Evolutionary conservation across 1,284 basidiomycete species (phyloP).

Genomic region (Tilletia indica): DNA sequence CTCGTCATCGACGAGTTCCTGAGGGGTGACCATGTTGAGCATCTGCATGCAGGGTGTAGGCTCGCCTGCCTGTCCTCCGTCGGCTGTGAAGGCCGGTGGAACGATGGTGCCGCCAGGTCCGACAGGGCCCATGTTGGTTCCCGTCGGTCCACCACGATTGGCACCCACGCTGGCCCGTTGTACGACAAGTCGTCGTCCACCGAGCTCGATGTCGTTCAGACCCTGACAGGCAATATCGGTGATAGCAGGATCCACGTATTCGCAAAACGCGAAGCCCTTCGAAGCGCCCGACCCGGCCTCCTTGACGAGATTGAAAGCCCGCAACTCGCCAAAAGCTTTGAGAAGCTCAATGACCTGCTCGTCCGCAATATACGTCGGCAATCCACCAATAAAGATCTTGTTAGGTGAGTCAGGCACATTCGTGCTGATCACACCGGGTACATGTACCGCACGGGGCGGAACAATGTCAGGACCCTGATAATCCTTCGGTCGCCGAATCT

Average conservation of each 20-base stretch:
- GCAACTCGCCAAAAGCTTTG: constrained; percentile 94
- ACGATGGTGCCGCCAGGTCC: constrained; percentile 32
- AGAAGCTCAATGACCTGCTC: constrained; percentile 97
- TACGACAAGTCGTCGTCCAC: constrained; percentile 92
- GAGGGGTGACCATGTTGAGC: constrained; percentile 97
- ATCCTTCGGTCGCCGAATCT: constrained; percentile 94
- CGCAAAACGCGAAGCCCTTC: constrained; percentile 97
- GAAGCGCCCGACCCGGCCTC: constrained; percentile 67
- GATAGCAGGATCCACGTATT: constrained; percentile 83
- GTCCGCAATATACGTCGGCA: constrained; percentile 91
- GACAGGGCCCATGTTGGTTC: constrained; percentile 14
- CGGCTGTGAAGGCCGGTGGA: constrained; percentile 51
- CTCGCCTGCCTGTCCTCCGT: constrained; percentile 60
- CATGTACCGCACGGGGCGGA: constrained; percentile 68
- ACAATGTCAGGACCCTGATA: constrained; percentile 71
- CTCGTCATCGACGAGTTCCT: constrained; percentile 84
- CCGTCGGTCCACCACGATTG: constrained; percentile 58
- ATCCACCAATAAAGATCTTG: constrained; percentile 95
- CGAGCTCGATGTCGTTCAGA: constrained; percentile 94
- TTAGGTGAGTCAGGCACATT: constrained; percentile 95
- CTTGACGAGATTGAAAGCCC: constrained; percentile 95
- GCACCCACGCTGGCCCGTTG: constrained; percentile 87
- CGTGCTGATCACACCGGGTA: constrained; percentile 87
- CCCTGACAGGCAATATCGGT: constrained; percentile 96
- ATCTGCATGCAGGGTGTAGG: constrained; percentile 80